These are phyloP conservation scores for Ogataea pini DNA, from an alignment of 805 yeast species.

Conservation along the genomic window DNA sequence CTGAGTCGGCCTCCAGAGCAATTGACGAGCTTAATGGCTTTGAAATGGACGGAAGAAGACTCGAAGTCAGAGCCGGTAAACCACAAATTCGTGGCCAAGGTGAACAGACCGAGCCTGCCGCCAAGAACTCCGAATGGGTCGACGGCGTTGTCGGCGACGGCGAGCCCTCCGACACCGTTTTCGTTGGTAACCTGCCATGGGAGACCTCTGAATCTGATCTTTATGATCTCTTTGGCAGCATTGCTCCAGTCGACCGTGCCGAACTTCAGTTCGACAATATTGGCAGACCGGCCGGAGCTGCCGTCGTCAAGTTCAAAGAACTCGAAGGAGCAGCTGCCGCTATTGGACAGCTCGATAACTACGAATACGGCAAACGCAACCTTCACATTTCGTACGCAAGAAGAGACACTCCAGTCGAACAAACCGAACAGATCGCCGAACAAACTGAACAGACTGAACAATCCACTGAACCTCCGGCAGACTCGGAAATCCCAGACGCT, in stretches of 20 bases:
- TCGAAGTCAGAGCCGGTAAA: constrained; percentile 80
- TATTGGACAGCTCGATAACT: constrained; percentile 70
- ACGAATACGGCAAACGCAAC: constrained; percentile 81
- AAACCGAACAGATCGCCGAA: neutral
- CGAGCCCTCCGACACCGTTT: constrained; percentile 59
- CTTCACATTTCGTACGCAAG: constrained; percentile 67
- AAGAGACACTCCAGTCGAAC: constrained; percentile 27
- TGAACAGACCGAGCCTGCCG: constrained; percentile 17
- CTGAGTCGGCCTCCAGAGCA: constrained; percentile 72
- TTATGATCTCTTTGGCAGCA: constrained; percentile 79
- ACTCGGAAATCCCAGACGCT: constrained; percentile 2
- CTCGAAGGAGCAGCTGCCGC: constrained; percentile 72
- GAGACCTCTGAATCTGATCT: constrained; percentile 86
- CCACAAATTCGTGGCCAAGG: neutral
- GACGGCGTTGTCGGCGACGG: constrained; percentile 66
- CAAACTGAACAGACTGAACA: neutral
- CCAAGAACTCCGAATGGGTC: constrained; percentile 57
- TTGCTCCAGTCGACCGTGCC: constrained; percentile 74
- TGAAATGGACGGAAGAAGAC: constrained; percentile 70
- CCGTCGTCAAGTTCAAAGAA: constrained; percentile 76
- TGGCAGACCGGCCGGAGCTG: constrained; percentile 78
- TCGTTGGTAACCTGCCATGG: constrained; percentile 80
- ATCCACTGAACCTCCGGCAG: neutral
- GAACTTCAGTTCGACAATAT: constrained; percentile 63
- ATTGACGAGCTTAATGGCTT: constrained; percentile 67